Evolutionary conservation across 2,329 filamentous ascomycete genomes (phyloP), one percentile per base, ranked within the genome.

Genomic region (Monosporascus sp.): DNA sequence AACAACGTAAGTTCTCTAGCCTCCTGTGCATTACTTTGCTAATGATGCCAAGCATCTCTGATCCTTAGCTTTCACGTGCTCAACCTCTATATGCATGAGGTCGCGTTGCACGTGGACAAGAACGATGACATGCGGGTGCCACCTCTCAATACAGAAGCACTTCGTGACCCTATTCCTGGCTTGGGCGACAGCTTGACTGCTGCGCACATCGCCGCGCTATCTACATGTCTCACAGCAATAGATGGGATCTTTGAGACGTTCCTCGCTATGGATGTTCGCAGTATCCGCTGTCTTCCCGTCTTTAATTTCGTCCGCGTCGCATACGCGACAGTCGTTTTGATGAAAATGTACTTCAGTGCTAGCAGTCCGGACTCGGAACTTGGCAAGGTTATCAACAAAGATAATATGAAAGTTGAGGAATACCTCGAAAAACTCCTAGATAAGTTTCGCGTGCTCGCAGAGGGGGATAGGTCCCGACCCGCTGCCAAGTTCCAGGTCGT

Each of bases 11-110:
- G 83, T 74, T n/a, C 43, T 22, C 18, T 20, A 15, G 27, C 35
- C 36, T 25, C 5, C 9, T 7, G 7, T 2, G 53, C 52, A 58
- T 24, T 15, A 36, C 37, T 38, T 35, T 38, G 62, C 66, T 38
- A 65, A 53, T 18, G 37, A 24, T 27, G n/a, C 50, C 14, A 7
- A 85, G 85, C 81, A n/a, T 77, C 82, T 0, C 73, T 90, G 46
- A 72, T 74, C 18, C 78, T 90, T 59, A 80, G 81, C 55, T 84
- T 89, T 59, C 75, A 85, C 57, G 79, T 87, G 2, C 67, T 89
- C 37, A 86, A 78, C 56, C 73, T 92, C 3, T 90, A 88, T 65
- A 85, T 91, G 74, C 86, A 92, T 66, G 89, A 92, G 68, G 82
- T 89, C 51, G 84, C 82, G 3, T 80, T 92, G 57, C 85, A 89